Base-by-base conservation (phyloP, 164 flowering plant genomes). In the Magnolia changhungtana region DNA sequence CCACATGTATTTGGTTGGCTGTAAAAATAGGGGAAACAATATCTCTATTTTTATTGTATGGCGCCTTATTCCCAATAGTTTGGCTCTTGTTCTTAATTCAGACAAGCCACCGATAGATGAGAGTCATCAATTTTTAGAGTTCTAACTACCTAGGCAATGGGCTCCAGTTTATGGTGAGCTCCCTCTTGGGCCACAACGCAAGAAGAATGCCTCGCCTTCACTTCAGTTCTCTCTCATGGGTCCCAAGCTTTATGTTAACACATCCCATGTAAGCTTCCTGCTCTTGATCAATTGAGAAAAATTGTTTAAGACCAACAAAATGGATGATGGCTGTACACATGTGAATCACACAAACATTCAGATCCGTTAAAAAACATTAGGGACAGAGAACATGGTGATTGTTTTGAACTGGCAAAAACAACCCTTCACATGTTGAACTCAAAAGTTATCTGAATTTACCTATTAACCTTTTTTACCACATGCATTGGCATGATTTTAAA, bases 111-210 rank as follows among this genome's bases (percentile, higher is more conserved):
- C 87, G 16, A 81, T 89, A 74, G 98, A 92, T 78, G 98, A 95
- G 74, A 90, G 93, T 20, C 85, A 81, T 58, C 92, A 90, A 69
- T 95, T 95, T n/a, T n/a, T 93, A 27, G 97, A 95, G 76, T 93
- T 90, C 76, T 97, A 95, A 73, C 79, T 95, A 73, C 97, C 97
- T 58, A 87, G 97, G 76, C 98, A 93, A 73, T 95, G 99, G 99
- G 96, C 97, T 81, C 99, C 99, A 0, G 84, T 85, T 58, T 95
- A 85, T 78, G 85, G 87, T 27, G 97, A 95, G 80, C 89, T 91
- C 50, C 95, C 96, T 63, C 92, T 93, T 70, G 87, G 87, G 70
- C 92, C 79, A 76, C 86, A 80, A 31, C 86, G 81, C 79, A 90
- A 82, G 83, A 90, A 85, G 77, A 86, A 81, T 64, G 74, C 81